These are phyloP conservation scores for Aureoboletus auriporus DNA, from an alignment of 768 basidiomycete genomes.

Conservation along the genomic window DNA sequence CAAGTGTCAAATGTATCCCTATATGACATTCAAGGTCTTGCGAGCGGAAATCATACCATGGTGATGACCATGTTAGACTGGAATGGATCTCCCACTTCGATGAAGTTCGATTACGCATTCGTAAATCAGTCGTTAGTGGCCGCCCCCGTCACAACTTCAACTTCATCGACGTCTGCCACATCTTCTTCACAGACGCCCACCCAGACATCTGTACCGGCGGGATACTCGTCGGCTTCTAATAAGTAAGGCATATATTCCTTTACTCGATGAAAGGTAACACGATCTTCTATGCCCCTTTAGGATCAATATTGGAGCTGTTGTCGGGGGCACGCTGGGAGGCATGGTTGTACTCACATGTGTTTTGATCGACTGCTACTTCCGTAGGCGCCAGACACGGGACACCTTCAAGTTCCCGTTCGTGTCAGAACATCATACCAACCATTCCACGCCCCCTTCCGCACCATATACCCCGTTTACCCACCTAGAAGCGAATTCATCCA, in stretches of 20 bases:
- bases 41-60: slow-evolving; percentile 14
- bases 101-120: slow-evolving; percentile 26
- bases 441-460: neutral
- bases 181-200: slow-evolving; percentile 1
- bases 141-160: slow-evolving; percentile 1
- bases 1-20: slow-evolving; percentile 22
- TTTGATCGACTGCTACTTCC: slow-evolving; percentile 3
- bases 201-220: neutral
- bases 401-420: neutral
- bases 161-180: neutral
- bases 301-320: slow-evolving; percentile 6
- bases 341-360: neutral
- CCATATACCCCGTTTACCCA: too few relatives aligned
- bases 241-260: slow-evolving; percentile 7
- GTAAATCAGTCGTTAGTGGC: slow-evolving; percentile 20
- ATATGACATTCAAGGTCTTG: slow-evolving; percentile 14
- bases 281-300: neutral
- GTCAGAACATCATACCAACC: neutral
- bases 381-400: slow-evolving; percentile 2
- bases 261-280: neutral
- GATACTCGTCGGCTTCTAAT: neutral
- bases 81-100: slow-evolving; percentile 11
- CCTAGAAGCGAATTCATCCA: neutral
- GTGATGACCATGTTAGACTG: slow-evolving; percentile 22
- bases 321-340: slow-evolving; percentile 17